Conservation (phyloP, 306 rosid species). For the Dalbergia oliveri region DNA sequence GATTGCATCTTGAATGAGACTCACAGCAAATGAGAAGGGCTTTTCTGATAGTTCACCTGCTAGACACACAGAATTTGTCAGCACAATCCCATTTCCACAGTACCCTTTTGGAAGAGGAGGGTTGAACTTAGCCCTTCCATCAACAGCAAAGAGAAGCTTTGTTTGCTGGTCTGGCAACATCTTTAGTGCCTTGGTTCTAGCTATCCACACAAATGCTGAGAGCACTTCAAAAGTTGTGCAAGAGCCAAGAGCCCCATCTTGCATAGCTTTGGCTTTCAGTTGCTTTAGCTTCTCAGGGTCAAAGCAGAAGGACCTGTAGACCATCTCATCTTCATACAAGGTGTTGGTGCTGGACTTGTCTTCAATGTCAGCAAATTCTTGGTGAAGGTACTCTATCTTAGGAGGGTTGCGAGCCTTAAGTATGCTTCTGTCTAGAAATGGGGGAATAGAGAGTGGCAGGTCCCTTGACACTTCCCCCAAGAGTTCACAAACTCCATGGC, state of each 20-base stretch:
- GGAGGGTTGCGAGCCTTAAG: conserved; percentile 73
- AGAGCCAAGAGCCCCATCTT: conserved; percentile 63
- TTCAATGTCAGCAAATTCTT: conserved; percentile 84
- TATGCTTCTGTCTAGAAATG: conserved; percentile 71
- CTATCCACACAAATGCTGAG: conserved; percentile 90
- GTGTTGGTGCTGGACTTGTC: conserved; percentile 63
- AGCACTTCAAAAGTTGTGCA: conserved; percentile 88
- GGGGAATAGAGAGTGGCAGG: conserved; percentile 65
- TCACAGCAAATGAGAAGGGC: conserved; percentile 68
- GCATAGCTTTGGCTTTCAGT: conserved; percentile 70
- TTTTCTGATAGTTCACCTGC: conserved; percentile 75
- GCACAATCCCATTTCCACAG: conserved; percentile 81
- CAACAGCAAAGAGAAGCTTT: conserved; percentile 93
- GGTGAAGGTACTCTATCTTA: conserved; percentile 62
- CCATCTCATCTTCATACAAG: conserved; percentile 70
- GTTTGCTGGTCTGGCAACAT: conserved; percentile 71
- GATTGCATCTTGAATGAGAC: conserved; percentile 75
- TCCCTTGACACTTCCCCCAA: conserved; percentile 86
- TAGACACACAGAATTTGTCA: conserved; percentile 69
- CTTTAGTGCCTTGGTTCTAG: conserved; percentile 73
- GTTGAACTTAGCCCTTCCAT: conserved; percentile 73
- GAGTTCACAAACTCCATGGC: conserved; percentile 92
- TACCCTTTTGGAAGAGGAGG: conserved; percentile 84
- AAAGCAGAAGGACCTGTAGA: conserved; percentile 76
- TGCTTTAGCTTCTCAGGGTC: conserved; percentile 69